Evolutionary conservation across 371 early-diverging fungal species (phyloP), one percentile per base, ranked within the genome.

Genomic region (Parasitella parasitica): DNA sequence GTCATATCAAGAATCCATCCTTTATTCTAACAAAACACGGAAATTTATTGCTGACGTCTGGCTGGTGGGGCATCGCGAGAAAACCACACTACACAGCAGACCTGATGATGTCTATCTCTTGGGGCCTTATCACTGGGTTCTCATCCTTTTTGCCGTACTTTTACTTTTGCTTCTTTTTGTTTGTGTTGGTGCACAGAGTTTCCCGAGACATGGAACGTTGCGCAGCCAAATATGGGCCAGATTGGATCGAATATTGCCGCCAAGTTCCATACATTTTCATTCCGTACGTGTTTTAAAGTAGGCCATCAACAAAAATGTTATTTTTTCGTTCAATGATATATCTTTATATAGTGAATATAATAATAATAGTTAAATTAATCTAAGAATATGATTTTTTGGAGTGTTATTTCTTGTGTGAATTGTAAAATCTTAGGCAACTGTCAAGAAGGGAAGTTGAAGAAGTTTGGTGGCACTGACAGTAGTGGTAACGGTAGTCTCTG

Each of bases 71-170:
- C 15, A 67, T 86, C 51, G 89, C 87, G 6, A 78, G 94, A 54
- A 89, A 95, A 72, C 86, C 92, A 28, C 92, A 95, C 68, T 94
- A 95, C 73, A 81, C 87, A n/a, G 91, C 86, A 18, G 95, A 95
- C 70, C 86, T 91, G 80, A 68, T 89, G 35, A 90, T 94, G 91
- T 83, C 89, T 26, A 70, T 93, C 43, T 75, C 91, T 3, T 95
- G 93, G 92, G 91, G 89, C 51, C 73, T 93, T 35, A 86, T 91
- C 53, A 78, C 88, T 37, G 94, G 93, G 22, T 90, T 91, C 64
- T 81, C 71, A 36, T 82, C 88, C 4, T 80, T 86, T 64, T 77
- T 95, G 59, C 89, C 95, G 6, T 95, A 91, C 84, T 95, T 94
- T 73, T 95, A 95, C 72, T 76, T 88, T 41, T 70, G 85, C 70